A percentile compares a stretch with the other conserved stretches of the same genome.
phyloP scores from a whole-genome alignment of 371 early-diverging fungal species.

The Coemansia sp. region DNA sequence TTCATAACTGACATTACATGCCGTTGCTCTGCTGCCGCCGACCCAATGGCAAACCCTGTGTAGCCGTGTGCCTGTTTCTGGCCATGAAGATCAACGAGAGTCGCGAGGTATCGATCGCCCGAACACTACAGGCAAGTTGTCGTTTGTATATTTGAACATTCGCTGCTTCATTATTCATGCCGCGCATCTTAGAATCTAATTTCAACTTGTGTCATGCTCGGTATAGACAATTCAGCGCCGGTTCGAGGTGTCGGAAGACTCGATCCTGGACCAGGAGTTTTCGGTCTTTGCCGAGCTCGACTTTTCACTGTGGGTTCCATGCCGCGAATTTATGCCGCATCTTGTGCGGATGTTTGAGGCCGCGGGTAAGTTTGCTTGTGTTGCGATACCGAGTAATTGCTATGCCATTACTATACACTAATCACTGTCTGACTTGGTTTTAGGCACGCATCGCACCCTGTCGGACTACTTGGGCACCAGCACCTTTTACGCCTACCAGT shows the following conservation, averaged over 20 bases:
- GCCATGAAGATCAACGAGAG: too few relatives aligned
- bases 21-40: too few relatives aligned
- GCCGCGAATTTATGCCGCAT: slow-evolving; percentile 83
- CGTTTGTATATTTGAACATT: too few relatives aligned
- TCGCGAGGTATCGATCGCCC: too few relatives aligned
- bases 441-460: slow-evolving; percentile 13
- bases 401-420: too few relatives aligned
- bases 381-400: background rate
- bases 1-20: too few relatives aligned
- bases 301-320: slow-evolving; percentile 79
- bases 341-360: slow-evolving; percentile 70
- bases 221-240: slow-evolving; percentile 60
- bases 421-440: background rate
- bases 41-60: too few relatives aligned
- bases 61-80: too few relatives aligned
- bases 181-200: too few relatives aligned
- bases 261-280: slow-evolving; percentile 84
- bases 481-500: slow-evolving; percentile 17
- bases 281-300: slow-evolving; percentile 80
- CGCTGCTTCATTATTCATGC: too few relatives aligned
- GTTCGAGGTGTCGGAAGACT: slow-evolving; percentile 73
- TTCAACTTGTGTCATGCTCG: background rate
- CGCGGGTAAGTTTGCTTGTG: slow-evolving; percentile 19
- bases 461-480: slow-evolving; percentile 32
- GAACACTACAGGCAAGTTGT: too few relatives aligned